A percentile compares a stretch with the other conserved stretches of the same genome.
Evolutionary conservation across 208 protist genomes (phyloP).

Genomic region (Phytomonas sp.): DNA sequence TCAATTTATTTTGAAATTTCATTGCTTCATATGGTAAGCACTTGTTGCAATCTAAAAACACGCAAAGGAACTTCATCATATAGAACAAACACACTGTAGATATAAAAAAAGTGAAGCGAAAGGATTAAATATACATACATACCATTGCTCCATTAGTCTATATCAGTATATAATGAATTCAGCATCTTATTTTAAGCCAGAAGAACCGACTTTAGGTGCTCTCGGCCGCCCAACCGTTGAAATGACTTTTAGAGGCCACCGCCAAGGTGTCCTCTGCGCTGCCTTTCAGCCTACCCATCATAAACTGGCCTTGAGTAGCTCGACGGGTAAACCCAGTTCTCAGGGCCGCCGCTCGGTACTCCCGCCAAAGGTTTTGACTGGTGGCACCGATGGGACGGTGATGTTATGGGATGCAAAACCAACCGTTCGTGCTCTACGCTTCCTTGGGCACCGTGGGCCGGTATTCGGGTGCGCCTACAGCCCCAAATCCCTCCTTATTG

Average conservation of each 20-base stretch:
- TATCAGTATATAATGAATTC: neutral
- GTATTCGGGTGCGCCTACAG: constrained; percentile 53
- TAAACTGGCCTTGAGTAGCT: neutral
- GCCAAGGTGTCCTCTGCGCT: constrained; percentile 39
- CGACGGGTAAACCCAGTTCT: neutral
- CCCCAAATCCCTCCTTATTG: constrained; percentile 43
- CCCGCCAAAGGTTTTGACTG: constrained; percentile 51
- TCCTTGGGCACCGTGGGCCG: constrained; percentile 63
- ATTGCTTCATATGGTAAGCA: neutral
- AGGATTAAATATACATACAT: constrained; percentile 1
- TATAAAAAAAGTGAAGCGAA: neutral
- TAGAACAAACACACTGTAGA: neutral
- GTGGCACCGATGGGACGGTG: constrained; percentile 61
- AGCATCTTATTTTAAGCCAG: neutral
- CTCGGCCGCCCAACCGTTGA: constrained; percentile 35
- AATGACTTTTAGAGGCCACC: constrained; percentile 73
- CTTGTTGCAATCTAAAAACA: neutral
- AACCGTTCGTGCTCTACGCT: constrained; percentile 68
- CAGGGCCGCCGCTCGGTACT: neutral
- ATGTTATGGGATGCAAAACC: constrained; percentile 81
- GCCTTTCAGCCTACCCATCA: constrained; percentile 27
- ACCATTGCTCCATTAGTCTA: neutral
- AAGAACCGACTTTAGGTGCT: neutral
- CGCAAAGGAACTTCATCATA: neutral
- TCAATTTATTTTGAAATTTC: neutral